Evolutionary conservation across 2,329 filamentous ascomycete species (phyloP).

Genomic region (Cladosporium sp.): DNA sequence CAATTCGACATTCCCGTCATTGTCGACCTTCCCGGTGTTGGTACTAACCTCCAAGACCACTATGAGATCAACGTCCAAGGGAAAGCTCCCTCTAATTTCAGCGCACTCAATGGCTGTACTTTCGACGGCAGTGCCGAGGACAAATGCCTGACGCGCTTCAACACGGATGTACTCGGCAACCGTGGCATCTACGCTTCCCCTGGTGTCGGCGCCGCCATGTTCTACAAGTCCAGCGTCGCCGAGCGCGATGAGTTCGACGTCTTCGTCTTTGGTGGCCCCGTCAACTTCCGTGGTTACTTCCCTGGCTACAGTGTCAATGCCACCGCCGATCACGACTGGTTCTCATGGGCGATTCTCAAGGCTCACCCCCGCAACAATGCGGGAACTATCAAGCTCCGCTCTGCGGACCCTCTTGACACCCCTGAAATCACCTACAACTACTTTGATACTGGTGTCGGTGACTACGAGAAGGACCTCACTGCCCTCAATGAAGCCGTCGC

Average conservation of each 20-base stretch:
- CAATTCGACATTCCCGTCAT: constrained; percentile 48
- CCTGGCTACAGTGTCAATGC: constrained; percentile 46
- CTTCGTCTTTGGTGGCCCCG: constrained; percentile 50
- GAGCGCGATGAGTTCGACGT: constrained; percentile 46
- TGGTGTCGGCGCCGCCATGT: constrained; percentile 49
- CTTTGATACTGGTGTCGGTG: constrained; percentile 43
- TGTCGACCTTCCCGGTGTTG: constrained; percentile 55
- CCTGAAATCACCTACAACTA: constrained; percentile 60
- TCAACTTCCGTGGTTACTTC: constrained; percentile 51
- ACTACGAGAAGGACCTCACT: constrained; percentile 36
- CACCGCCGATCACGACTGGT: constrained; percentile 39
- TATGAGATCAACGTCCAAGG: constrained; percentile 49
- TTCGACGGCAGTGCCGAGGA: constrained; percentile 29
- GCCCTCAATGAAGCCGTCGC: constrained; percentile 52
- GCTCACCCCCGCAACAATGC: constrained; percentile 55
- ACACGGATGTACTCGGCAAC: constrained; percentile 27
- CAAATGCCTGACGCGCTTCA: constrained; percentile 42
- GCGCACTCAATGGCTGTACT: constrained; percentile 35
- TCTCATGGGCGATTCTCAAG: constrained; percentile 52
- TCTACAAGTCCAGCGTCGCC: constrained; percentile 33
- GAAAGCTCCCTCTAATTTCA: constrained; percentile 32
- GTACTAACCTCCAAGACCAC: constrained; percentile 58
- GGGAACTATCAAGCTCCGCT: constrained; percentile 56
- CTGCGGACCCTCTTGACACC: constrained; percentile 56
- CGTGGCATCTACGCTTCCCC: constrained; percentile 44